phyloP scores from a whole-genome alignment of 768 basidiomycete genomes.

The Psilocybe cubensis region DNA sequence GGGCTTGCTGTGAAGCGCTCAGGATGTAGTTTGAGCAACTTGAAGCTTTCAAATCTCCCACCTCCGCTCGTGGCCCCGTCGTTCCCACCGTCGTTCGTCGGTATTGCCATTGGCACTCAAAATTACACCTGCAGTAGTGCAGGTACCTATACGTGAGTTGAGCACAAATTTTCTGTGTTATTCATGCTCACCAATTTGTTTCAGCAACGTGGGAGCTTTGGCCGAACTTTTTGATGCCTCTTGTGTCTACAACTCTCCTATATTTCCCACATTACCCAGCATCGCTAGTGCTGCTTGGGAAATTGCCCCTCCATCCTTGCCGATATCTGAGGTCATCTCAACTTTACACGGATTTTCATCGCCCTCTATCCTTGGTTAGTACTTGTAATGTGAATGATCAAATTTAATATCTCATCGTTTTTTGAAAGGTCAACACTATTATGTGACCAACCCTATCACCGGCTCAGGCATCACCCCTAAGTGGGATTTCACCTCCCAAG shows the following conservation, averaged over 20 bases:
- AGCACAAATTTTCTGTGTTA: too few relatives aligned
- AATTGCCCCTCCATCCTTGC: conserved; percentile 20
- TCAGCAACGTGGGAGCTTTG: conserved; percentile 51
- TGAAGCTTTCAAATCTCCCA: conserved; percentile 27
- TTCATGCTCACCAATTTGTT: not conserved
- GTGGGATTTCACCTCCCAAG: conserved; percentile 54
- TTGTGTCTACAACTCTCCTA: conserved; percentile 40
- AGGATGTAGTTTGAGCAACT: conserved; percentile 29
- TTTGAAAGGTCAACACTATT: conserved; percentile 51
- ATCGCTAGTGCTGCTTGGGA: conserved; percentile 22
- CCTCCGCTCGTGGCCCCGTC: conserved; percentile 38
- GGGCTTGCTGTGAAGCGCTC: conserved; percentile 14
- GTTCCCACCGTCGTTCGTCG: conserved; percentile 40
- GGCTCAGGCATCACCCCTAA: conserved; percentile 44
- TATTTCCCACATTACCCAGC: conserved; percentile 31
- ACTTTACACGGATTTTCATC: conserved; percentile 13
- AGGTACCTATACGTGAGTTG: conserved; percentile 49
- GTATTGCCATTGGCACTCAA: conserved; percentile 52
- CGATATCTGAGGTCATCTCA: conserved; percentile 20
- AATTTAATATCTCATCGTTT: not conserved
- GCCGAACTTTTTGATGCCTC: conserved; percentile 60
- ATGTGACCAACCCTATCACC: conserved; percentile 47
- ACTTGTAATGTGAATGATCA: not conserved
- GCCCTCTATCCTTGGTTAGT: conserved; percentile 34
- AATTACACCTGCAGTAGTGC: conserved; percentile 55